Conservation (phyloP, 1,284 basidiomycete genomes). For the Ceratorhiza oryzae-sativae region DNA sequence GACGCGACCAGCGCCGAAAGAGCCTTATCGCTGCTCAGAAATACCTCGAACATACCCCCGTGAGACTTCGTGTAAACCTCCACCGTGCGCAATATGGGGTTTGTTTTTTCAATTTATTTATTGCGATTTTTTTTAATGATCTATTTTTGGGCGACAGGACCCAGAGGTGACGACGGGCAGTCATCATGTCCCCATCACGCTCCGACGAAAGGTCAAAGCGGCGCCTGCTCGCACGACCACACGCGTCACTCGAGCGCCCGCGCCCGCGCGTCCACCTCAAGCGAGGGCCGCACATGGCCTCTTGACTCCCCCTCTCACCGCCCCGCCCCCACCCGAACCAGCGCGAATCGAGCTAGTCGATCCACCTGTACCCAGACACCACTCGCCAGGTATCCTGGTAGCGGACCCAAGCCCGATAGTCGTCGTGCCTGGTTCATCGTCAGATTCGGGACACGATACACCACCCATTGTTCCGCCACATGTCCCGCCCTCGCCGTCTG, state of each 20-base stretch:
- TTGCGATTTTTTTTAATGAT: slow-evolving; percentile 8
- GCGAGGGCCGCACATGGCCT: neutral
- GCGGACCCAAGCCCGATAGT: slow-evolving; percentile 2
- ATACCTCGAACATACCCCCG: slow-evolving; percentile 8
- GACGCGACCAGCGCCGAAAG: slow-evolving; percentile 29
- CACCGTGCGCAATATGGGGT: slow-evolving; percentile 26
- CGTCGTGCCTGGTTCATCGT: slow-evolving; percentile 5
- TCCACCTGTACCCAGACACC: neutral
- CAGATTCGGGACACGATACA: neutral
- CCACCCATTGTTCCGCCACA: neutral
- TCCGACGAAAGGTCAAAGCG: slow-evolving; percentile 26
- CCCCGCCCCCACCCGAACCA: slow-evolving; percentile 11
- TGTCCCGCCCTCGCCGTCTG: neutral
- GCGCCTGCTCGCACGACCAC: neutral
- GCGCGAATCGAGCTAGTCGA: slow-evolving; percentile 30
- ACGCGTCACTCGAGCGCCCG: neutral
- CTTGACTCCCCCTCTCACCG: neutral
- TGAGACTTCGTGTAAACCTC: slow-evolving; percentile 26
- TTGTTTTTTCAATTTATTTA: neutral
- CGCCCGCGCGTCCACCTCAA: neutral
- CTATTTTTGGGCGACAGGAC: slow-evolving; percentile 8
- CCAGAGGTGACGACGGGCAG: slow-evolving; percentile 20
- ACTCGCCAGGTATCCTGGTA: neutral
- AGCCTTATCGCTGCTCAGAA: slow-evolving; percentile 14
- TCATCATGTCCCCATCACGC: slow-evolving; percentile 16